A percentile compares a stretch with the other conserved stretches of the same genome.
These are phyloP conservation scores for Podospora conica DNA, from an alignment of 495 filamentous ascomycete genomes.

Conservation along the genomic window DNA sequence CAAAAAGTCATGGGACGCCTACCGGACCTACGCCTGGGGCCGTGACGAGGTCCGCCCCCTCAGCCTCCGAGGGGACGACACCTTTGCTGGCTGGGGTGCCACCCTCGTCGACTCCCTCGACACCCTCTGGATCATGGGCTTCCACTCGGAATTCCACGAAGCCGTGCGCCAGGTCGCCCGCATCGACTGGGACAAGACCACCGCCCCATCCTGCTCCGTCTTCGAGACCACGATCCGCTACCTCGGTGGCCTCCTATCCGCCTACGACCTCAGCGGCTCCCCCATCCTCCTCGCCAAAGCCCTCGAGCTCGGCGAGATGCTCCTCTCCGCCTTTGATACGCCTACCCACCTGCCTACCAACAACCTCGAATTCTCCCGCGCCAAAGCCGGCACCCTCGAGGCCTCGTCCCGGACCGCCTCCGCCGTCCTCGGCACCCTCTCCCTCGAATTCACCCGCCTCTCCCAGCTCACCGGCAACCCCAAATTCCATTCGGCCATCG, in stretches of 20 bases:
- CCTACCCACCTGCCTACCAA: conserved; percentile 81
- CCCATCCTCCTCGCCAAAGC: conserved; percentile 67
- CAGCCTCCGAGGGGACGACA: conserved; percentile 48
- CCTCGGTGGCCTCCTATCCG: conserved; percentile 69
- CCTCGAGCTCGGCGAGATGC: conserved; percentile 71
- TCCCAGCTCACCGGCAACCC: conserved; percentile 73
- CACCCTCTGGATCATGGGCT: conserved; percentile 84
- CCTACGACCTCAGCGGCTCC: conserved; percentile 63
- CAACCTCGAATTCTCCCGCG: conserved; percentile 50
- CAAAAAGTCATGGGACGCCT: conserved; percentile 66
- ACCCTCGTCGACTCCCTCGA: conserved; percentile 82
- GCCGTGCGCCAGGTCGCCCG: conserved; percentile 61
- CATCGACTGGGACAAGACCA: conserved; percentile 76
- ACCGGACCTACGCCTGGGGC: conserved; percentile 67
- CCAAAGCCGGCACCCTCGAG: conserved; percentile 57
- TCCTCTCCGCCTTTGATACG: conserved; percentile 83
- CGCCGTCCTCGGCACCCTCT: conserved; percentile 71
- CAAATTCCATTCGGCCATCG: conserved; percentile 80
- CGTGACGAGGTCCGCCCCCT: conserved; percentile 68
- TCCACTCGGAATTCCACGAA: conserved; percentile 72
- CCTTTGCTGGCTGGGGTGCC: conserved; percentile 82
- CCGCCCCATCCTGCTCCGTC: conserved; percentile 48
- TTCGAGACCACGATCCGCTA: conserved; percentile 80
- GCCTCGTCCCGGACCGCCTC: conserved; percentile 27
- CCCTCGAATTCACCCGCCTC: conserved; percentile 78